Base-by-base conservation (phyloP, 2,329 filamentous ascomycete species). In the Alternaria alternata region DNA sequence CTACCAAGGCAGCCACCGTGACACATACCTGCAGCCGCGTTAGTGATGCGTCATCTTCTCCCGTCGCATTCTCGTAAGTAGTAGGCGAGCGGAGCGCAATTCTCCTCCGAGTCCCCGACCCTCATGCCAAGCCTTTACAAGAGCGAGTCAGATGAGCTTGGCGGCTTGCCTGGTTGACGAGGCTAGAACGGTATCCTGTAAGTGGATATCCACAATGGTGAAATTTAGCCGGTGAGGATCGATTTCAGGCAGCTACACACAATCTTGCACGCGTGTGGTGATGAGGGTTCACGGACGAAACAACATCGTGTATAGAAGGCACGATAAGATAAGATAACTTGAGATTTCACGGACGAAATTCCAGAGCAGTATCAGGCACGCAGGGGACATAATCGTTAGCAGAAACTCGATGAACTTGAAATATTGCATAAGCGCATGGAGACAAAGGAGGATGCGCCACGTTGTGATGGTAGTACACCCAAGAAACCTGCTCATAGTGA, bases 51-150 rank as follows among this genome's bases (percentile, higher is more conserved):
- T 46, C 54, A 46, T 11, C n/a, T 24, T 20, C 26, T 16, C 39
- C 54, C 54, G 54, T 44, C 20, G 42, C 39, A 42, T 57, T 57
- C 54, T 32, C 54, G 54, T 52, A 24, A 34, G 20, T 20, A 22
- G 16, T 36, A 30, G 20, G 20, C 11, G 30, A 44, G 41, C 51
- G 52, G 54, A 42, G 36, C 20, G 38, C 47, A 30, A 57, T 52
- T 44, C 34, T 28, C 20, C 54, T 20, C 54, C 54, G 54, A 49
- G 36, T 30, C 47, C n/a, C 47, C 54, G 54, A 57, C 22, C 46
- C 16, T 8, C 20, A 24, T 30, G 54, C 54, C 54, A 57, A 57
- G 54, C 16, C 24, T 38, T 26, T 49, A 14, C 32, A n/a, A 18
- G 8, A 24, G 46, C 20, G 20, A 49, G 46, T 49, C 46, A 24